Conservation (phyloP, 441 rosid genomes). For the Heliophila coronopifolia region DNA sequence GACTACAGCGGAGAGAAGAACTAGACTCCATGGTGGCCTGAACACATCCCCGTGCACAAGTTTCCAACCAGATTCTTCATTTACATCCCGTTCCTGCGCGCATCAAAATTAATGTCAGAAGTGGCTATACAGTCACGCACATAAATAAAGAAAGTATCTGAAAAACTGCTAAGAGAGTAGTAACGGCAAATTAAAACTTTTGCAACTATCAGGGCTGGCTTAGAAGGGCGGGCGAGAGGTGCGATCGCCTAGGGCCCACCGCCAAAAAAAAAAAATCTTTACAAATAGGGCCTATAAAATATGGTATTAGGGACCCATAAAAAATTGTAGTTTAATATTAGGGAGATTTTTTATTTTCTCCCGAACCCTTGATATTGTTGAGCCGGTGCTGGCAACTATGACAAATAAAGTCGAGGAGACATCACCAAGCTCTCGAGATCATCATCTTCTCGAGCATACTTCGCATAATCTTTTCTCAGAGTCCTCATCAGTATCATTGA, state of each 20-base stretch:
- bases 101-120: conserved; percentile 20
- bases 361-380: too few relatives aligned
- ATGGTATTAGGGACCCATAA: too few relatives aligned
- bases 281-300: too few relatives aligned
- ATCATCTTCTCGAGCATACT: conserved; percentile 96
- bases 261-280: too few relatives aligned
- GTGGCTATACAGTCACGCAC: neutral
- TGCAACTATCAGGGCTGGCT: too few relatives aligned
- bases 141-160: neutral
- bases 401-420: conserved; percentile 13
- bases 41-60: conserved; percentile 98
- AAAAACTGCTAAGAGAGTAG: conserved; percentile 1
- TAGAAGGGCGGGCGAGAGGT: too few relatives aligned
- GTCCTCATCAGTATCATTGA: conserved; percentile 97
- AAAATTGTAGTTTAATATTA: too few relatives aligned
- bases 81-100: conserved; percentile 86
- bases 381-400: too few relatives aligned
- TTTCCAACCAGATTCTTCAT: conserved; percentile 98
- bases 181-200: neutral
- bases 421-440: conserved; percentile 88
- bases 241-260: too few relatives aligned
- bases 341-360: too few relatives aligned
- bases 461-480: conserved; percentile 92
- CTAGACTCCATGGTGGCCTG: conserved; percentile 64
- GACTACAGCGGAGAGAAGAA: conserved; percentile 80